Base-by-base conservation (phyloP, 495 filamentous ascomycete species). In the Melanomma pulvis-pyrius region DNA sequence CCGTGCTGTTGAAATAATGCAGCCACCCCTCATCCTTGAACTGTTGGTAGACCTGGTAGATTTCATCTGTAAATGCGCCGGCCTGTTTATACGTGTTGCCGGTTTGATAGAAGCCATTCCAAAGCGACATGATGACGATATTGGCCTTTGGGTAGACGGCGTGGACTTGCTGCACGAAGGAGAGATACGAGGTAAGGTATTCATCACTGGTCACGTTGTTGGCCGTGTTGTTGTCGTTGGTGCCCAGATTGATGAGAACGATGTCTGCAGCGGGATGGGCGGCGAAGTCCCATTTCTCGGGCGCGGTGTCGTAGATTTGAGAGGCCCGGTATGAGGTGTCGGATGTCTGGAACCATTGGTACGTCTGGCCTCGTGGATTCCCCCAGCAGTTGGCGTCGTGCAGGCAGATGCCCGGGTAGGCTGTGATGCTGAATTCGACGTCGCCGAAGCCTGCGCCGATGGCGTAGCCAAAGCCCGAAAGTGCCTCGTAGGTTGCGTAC, bases 261-360 rank as follows among this genome's bases (percentile, higher is more conserved):
- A 91, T 77, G 67, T 89, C 87, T 3, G 87, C 86, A 0, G 80
- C 79, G n/a, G 80, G 82, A 55, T 85, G 82, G 30, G 80, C 81
- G 6, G 72, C 75, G 56, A 89, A 87, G 66, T 87, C 82, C 83
- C 84, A 90, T 0, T 78, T 72, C 61, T 88, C 84, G 0, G 85
- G 83, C 1, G 82, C 76, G 29, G 81, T 78, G 61, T 82, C 84
- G 67, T 82, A 84, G 12, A 83, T 79, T 19, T 77, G 67, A 7
- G 67, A 61, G 0, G 83, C 83, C 21, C 87, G 81, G 36, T 73
- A 76, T 51, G 81, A 82, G 0, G 82, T 84, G 68, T 90, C 87
- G 0, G 84, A 84, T 0, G 87, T 84, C 26, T 83, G 85, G 67
- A 86, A 85, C 87, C 87, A 90, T 75, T 89, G 87, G 69, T 87